Evolutionary conservation across 2,329 filamentous ascomycete genomes (phyloP).

Genomic region (Aspergillus luchuensis): DNA sequence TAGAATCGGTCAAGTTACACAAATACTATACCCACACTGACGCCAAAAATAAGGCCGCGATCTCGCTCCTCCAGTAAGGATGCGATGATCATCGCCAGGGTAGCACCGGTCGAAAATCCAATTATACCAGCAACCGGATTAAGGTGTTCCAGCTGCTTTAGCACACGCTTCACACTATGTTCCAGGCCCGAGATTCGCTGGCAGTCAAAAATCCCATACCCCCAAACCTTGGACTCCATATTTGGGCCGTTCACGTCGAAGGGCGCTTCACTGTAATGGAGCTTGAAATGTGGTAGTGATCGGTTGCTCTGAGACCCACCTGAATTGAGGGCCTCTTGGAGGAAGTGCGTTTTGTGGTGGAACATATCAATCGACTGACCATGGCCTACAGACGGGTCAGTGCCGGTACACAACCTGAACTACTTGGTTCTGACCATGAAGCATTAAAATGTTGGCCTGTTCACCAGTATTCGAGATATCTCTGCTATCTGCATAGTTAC

Average conservation of each 20-base stretch:
- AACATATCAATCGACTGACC: neutral
- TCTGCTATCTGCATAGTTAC: neutral
- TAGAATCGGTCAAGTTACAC: neutral
- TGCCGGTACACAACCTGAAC: neutral
- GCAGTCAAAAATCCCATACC: neutral
- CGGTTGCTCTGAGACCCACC: neutral
- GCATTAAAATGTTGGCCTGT: neutral
- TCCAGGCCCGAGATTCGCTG: neutral
- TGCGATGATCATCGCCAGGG: slow-evolving; percentile 2
- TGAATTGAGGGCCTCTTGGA: neutral
- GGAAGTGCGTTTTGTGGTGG: neutral
- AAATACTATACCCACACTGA: neutral
- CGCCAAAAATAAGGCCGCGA: neutral
- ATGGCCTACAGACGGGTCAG: neutral
- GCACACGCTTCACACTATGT: neutral
- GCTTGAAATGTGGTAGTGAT: neutral
- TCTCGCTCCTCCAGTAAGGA: neutral
- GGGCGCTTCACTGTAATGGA: neutral
- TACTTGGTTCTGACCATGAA: neutral
- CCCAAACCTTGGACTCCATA: neutral
- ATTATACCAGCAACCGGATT: slow-evolving; percentile 8
- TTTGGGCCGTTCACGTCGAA: neutral
- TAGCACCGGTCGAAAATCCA: slow-evolving; percentile 5
- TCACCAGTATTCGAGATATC: neutral
- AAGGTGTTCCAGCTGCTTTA: neutral